phyloP scores from a whole-genome alignment of 1,284 basidiomycete species.

The Earliella scabrosa region DNA sequence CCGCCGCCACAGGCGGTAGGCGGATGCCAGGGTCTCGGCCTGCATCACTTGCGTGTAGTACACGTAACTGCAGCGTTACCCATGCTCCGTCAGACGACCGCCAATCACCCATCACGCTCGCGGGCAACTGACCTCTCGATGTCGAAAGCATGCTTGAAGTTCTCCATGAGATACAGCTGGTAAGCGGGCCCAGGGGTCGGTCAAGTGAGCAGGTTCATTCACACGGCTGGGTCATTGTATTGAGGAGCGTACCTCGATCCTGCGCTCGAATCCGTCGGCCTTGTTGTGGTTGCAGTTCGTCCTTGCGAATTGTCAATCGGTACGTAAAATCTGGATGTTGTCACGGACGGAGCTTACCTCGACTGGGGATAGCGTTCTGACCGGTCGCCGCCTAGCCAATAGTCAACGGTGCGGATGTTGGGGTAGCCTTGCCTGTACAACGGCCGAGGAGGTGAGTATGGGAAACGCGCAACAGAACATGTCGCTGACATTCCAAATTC shows the following conservation, averaged over 20 bases:
- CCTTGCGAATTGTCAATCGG: constrained; percentile 38
- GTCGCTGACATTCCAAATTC: constrained; percentile 82
- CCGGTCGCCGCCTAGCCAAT: constrained; percentile 77
- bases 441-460: constrained; percentile 2
- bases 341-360: constrained; percentile 45
- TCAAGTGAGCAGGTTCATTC: constrained; percentile 10
- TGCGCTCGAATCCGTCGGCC: constrained; percentile 84
- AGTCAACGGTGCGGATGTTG: constrained; percentile 81
- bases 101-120: constrained; percentile 6
- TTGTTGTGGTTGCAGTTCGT: constrained; percentile 87
- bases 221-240: constrained; percentile 11
- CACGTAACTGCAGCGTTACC: constrained; percentile 46
- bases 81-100: constrained; percentile 8
- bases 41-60: constrained; percentile 73
- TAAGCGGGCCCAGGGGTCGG: not conserved
- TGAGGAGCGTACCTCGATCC: constrained; percentile 64
- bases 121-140: constrained; percentile 61
- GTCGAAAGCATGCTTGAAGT: constrained; percentile 88
- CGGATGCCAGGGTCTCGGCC: constrained; percentile 61
- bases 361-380: constrained; percentile 86
- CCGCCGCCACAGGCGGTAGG: constrained; percentile 64
- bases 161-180: constrained; percentile 86
- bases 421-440: constrained; percentile 77
- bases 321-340: constrained; percentile 15
- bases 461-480: not conserved